These are phyloP conservation scores for Pythium phragmitis DNA, from an alignment of 352 stramenopile genomes.

Conservation along the genomic window DNA sequence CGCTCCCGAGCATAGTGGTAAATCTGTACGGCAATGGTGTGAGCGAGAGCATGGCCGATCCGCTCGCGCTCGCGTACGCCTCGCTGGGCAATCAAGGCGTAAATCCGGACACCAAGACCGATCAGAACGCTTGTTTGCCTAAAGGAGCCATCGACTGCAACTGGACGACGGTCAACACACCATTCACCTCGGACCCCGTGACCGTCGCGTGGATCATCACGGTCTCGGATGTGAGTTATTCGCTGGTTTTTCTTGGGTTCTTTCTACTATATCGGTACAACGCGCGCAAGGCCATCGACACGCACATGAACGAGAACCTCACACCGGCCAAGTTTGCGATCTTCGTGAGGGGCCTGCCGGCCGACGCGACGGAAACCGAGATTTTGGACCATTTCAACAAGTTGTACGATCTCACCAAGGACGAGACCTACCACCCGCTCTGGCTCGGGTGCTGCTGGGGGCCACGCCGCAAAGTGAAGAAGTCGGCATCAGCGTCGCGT, in stretches of 20 bases:
- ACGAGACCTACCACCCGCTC: slow-evolving; percentile 59
- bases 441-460: slow-evolving; percentile 72
- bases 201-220: slow-evolving; percentile 79
- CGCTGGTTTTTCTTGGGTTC: slow-evolving; percentile 67
- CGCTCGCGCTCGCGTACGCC: slow-evolving; percentile 63
- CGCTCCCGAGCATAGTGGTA: slow-evolving; percentile 59
- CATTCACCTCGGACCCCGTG: slow-evolving; percentile 54
- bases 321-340: slow-evolving; percentile 83
- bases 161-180: slow-evolving; percentile 61
- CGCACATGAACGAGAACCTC: slow-evolving; percentile 71
- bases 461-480: slow-evolving; percentile 43
- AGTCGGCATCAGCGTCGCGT: slow-evolving; percentile 40
- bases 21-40: slow-evolving; percentile 70
- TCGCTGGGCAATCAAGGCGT: slow-evolving; percentile 82
- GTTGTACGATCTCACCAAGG: slow-evolving; percentile 67
- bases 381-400: slow-evolving; percentile 77
- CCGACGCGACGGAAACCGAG: slow-evolving; percentile 59
- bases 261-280: slow-evolving; percentile 50
- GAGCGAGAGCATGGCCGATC: slow-evolving; percentile 64
- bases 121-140: slow-evolving; percentile 45
- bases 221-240: slow-evolving; percentile 58
- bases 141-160: slow-evolving; percentile 70
- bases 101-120: slow-evolving; percentile 46
- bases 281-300: slow-evolving; percentile 50
- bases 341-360: slow-evolving; percentile 67